Evolutionary conservation across 768 basidiomycete species (phyloP).

Genomic region (Russula dissimulans): DNA sequence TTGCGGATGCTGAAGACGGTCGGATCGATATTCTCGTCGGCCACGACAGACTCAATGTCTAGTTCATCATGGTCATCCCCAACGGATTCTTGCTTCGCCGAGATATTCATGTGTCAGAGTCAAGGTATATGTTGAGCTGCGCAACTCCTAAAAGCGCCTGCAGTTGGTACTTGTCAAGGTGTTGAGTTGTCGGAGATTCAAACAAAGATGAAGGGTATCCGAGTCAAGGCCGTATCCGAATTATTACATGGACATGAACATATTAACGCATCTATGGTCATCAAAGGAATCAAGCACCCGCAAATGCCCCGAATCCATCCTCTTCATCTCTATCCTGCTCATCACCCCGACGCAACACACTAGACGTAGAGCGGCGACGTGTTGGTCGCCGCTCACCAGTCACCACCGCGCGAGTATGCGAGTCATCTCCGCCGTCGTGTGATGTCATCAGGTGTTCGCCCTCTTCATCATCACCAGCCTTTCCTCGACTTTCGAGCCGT

Average conservation of each 20-base stretch:
- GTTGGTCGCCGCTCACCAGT: neutral
- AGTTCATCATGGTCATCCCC: conserved; percentile 11
- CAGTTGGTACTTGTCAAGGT: too few relatives aligned
- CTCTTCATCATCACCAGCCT: conserved; percentile 25
- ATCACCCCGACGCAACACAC: neutral
- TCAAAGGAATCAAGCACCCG: neutral
- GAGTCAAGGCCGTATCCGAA: too few relatives aligned
- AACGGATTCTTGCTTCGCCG: neutral
- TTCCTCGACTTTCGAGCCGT: conserved; percentile 26
- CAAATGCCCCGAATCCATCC: conserved; percentile 16
- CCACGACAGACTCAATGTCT: conserved; percentile 13
- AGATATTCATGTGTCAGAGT: neutral
- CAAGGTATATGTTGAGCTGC: neutral
- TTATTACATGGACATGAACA: neutral
- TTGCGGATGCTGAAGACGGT: conserved; percentile 21
- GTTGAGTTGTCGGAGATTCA: neutral
- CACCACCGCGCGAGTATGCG: conserved; percentile 13
- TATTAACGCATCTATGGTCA: too few relatives aligned
- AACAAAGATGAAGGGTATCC: neutral
- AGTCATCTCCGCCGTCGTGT: conserved; percentile 28
- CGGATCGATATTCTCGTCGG: conserved; percentile 16
- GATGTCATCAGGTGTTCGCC: conserved; percentile 34
- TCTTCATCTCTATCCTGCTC: neutral
- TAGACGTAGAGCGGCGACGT: conserved; percentile 17
- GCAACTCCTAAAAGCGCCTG: neutral